Evolutionary conservation across 2,329 filamentous ascomycete genomes (phyloP), one percentile per base, ranked within the genome.

Genomic region (Tolypocladium endophyticum): DNA sequence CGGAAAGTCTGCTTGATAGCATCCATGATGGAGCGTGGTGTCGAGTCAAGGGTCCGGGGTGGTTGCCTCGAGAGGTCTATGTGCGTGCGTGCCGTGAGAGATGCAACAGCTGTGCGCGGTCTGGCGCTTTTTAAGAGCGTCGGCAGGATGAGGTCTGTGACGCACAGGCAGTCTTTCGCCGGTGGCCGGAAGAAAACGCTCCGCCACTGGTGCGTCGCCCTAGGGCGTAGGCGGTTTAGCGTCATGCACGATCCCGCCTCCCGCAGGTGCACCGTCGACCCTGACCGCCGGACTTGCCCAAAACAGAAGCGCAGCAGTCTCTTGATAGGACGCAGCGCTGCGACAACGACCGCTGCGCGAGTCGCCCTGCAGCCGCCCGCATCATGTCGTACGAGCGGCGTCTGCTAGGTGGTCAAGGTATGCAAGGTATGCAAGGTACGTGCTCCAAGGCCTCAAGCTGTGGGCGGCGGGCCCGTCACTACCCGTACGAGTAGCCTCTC

Each of bases 1-100:
- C 75, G 74, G 67, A 85, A 85, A n/a, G 81, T 82, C 72, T 83
- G 72, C 71, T 79, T 83, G 65, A 85, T 78, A 62, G 70, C 76
- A 64, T 85, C 82, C 82, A 85, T 85, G 55, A 30, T 77, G 70
- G 30, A 14, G 30, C 14, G 30, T 9, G 28, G 18, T 35, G 30
- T 43, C 56, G 23, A 55, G 57, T 43, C 56, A 35, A 55, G 57
- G 20, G 16, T 20, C 35, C 52, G 7, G 23, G 35, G 4, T 56
- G 47, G 6, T 35, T 35, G 30, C 50, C 50, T 53, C n/a, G 50
- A 33, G 50, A 14, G 11, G 50, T 53, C 30, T 35, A 30, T 9
- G 50, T 35, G 28, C 28, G 4, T 52, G 25, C 20, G 47, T 18
- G 28, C 25, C 47, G 28, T 20, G 47, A 52, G 16, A 35, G 14